Conservation (phyloP, 225 moss, liverwort and hornwort genomes). For the Polytrichum commune region DNA sequence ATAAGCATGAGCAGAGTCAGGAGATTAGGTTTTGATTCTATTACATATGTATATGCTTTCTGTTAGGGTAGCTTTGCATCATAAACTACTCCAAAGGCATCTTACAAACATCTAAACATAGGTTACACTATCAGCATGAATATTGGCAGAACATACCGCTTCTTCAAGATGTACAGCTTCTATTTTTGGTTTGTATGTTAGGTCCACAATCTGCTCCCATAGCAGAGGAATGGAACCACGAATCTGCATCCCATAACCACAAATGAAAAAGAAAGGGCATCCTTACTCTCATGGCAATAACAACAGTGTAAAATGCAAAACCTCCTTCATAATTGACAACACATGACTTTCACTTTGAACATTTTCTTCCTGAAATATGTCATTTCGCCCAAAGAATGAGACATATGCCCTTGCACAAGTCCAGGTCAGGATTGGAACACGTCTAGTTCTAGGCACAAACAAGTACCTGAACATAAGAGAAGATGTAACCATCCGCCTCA, state of each 20-base stretch:
- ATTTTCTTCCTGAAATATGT: no score
- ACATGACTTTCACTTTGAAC: no score
- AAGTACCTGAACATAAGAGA: constrained; percentile 67
- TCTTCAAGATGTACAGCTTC: constrained; percentile 46
- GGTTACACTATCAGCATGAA: neutral
- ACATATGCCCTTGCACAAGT: no score
- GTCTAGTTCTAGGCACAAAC: neutral
- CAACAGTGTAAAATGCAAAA: no score
- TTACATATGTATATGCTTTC: no score
- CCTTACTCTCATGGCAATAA: no score
- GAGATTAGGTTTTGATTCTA: no score
- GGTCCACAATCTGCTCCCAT: constrained; percentile 89
- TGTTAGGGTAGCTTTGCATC: neutral
- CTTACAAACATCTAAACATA: neutral
- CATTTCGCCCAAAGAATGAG: no score
- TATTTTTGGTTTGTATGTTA: constrained; percentile 65
- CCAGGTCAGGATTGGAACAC: no score
- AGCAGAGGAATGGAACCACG: constrained; percentile 74
- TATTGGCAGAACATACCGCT: constrained; percentile 29
- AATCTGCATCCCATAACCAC: constrained; percentile 28
- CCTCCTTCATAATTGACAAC: no score
- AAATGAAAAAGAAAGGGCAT: neutral
- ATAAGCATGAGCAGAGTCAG: no score
- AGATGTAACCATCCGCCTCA: constrained; percentile 45
- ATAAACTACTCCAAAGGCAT: neutral